phyloP scores from a whole-genome alignment of 371 early-diverging fungal species.

The Syncephalastrum racemosum region DNA sequence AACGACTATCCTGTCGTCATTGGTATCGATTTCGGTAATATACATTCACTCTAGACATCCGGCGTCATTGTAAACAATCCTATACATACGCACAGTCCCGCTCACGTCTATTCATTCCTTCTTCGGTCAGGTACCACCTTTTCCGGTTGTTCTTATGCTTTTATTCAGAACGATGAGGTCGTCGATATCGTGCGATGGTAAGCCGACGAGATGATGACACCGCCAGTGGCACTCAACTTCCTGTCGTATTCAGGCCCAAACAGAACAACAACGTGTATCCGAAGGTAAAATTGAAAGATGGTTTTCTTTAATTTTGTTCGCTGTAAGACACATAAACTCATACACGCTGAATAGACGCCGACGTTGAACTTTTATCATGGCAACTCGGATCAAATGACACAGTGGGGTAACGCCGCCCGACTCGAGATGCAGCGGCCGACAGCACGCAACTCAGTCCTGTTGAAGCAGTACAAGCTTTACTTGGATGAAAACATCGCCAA shows the following conservation, averaged over 20 bases:
- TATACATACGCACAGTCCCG: neutral
- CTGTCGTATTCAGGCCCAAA: conserved; percentile 47
- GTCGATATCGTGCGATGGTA: conserved; percentile 62
- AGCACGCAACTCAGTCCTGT: conserved; percentile 43
- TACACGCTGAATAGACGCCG: conserved; percentile 32
- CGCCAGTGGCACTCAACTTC: neutral
- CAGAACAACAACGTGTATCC: conserved; percentile 59
- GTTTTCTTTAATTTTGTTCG: too few relatives aligned
- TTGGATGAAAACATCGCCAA: conserved; percentile 54
- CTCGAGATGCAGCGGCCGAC: conserved; percentile 52
- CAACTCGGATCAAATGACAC: conserved; percentile 45
- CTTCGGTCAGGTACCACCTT: conserved; percentile 43
- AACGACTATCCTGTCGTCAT: conserved; percentile 47
- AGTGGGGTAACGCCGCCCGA: conserved; percentile 62
- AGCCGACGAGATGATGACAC: neutral
- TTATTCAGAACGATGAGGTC: conserved; percentile 58
- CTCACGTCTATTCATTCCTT: neutral
- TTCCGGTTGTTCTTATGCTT: conserved; percentile 49
- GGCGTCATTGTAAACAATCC: neutral
- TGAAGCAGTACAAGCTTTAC: conserved; percentile 57
- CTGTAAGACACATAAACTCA: too few relatives aligned
- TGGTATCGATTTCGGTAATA: conserved; percentile 49
- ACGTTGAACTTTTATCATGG: conserved; percentile 52
- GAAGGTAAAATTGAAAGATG: conserved; percentile 38
- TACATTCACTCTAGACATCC: neutral